Evolutionary conservation across 768 basidiomycete species (phyloP), one percentile per base, ranked within the genome.

Genomic region (Amylocystis lapponica): DNA sequence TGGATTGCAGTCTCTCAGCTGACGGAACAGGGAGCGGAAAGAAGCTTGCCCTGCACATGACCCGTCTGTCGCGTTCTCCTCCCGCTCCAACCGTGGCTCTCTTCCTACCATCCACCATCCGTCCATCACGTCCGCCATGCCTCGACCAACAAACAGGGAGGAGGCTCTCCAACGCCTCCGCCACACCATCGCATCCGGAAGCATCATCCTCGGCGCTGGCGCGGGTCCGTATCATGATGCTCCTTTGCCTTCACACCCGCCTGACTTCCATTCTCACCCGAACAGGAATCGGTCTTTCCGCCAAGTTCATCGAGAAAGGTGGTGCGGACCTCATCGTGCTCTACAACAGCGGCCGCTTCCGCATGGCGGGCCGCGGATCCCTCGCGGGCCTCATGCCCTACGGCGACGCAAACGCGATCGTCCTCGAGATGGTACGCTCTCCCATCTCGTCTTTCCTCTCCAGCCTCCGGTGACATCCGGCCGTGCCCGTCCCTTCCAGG

Each of bases 321-420:
- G 50, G 50, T 19, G 50, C 50, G 17, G 50, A 51, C 43, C 43
- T 51, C 22, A 51, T 51, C 39, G 43, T 48, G 4, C 36, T 51
- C 20, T 51, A 51, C 46, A 51, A 51, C 35, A 51, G 50, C 41
- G 50, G 50, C 5, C 39, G 50, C 17, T 51, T 42, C 40, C 44
- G 50, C 27, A 51, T 51, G 50, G 50, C 50, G 1, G 50, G 50
- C 4, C 27, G 35, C 2, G 50, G 50, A 5, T 51, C 50, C 0
- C 46, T 51, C 12, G 50, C 50, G 17, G 50, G 50, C 5, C 35
- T 51, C 23, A 51, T 51, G 50, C 50, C 50, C 1, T 51, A 51
- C 34, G 50, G 50, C 5, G 50, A 51, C 19, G 50, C 50, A 8
- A 48, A 52, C 34, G 47, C 47, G 4, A 48, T 46, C 17, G 50